Conservation (phyloP, 116 monocot species). For the Thalassia testudinum region DNA sequence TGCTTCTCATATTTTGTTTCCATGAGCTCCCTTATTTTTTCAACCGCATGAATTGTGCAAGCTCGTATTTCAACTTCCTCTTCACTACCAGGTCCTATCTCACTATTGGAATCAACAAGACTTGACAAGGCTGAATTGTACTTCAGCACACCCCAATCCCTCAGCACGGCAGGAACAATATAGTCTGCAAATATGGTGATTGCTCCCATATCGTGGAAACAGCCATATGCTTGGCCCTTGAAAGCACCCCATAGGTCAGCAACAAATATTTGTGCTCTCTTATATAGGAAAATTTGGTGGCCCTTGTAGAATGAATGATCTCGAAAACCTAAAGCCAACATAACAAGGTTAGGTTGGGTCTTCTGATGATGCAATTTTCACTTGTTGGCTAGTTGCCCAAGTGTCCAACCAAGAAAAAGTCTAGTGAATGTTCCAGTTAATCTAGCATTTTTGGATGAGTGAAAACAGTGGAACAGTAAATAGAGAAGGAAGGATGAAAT, state of each 20-base stretch:
- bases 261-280: conserved; percentile 89
- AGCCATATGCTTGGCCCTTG: conserved; percentile 68
- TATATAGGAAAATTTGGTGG: conserved; percentile 80
- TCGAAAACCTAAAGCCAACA: conserved; percentile 45
- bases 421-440: too few relatives aligned
- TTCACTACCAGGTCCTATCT: conserved; percentile 69
- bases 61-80: conserved; percentile 95
- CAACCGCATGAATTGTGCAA: conserved; percentile 81
- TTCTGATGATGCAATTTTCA: too few relatives aligned
- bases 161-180: conserved; percentile 83
- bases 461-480: too few relatives aligned
- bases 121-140: conserved; percentile 44
- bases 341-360: too few relatives aligned
- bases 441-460: too few relatives aligned
- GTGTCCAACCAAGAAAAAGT: too few relatives aligned
- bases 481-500: too few relatives aligned
- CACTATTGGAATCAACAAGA: conserved; percentile 40
- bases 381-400: too few relatives aligned
- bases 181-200: conserved; percentile 97
- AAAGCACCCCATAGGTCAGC: conserved; percentile 97
- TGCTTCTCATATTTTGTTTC: conserved; percentile 45
- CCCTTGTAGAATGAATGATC: conserved; percentile 90
- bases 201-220: conserved; percentile 60
- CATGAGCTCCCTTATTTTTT: conserved; percentile 71
- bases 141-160: conserved; percentile 65